A percentile compares a stretch with the other conserved stretches of the same genome.
Conservation (phyloP, 164 flowering plant species). For the Taxillus chinensis region DNA sequence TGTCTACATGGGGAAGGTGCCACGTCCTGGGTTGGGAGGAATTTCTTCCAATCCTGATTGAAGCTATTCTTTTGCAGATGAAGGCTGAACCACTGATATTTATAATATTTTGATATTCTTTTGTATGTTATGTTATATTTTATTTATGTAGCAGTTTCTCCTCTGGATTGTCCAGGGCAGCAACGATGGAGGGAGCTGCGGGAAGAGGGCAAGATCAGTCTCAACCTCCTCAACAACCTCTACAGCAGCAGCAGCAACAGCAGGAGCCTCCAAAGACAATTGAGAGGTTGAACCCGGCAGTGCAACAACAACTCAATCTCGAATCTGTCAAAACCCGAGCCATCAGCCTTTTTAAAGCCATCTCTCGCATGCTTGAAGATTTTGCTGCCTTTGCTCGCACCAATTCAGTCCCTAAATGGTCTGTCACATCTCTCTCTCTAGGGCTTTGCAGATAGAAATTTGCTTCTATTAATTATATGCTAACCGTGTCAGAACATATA, state of each 20-base stretch:
- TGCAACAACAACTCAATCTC: slow-evolving; percentile 75
- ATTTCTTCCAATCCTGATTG: no score
- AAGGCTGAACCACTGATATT: no score
- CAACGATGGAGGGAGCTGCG: slow-evolving; percentile 21
- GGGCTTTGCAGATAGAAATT: neutral
- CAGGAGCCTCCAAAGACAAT: slow-evolving; percentile 9
- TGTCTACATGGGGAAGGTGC: no score
- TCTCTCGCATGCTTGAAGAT: slow-evolving; percentile 84
- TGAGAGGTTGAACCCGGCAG: slow-evolving; percentile 48
- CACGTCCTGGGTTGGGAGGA: no score
- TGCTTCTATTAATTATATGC: no score
- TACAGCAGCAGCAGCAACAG: slow-evolving; percentile 14
- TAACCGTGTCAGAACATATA: no score
- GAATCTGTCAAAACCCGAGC: slow-evolving; percentile 76
- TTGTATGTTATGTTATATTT: no score
- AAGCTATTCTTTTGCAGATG: no score
- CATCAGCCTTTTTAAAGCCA: slow-evolving; percentile 68
- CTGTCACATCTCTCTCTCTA: neutral
- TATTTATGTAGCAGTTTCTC: neutral
- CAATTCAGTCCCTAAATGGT: slow-evolving; percentile 84
- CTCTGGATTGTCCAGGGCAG: slow-evolving; percentile 7
- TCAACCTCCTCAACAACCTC: slow-evolving; percentile 17
- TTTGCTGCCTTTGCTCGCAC: slow-evolving; percentile 59
- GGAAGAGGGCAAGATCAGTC: slow-evolving; percentile 13
- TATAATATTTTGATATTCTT: no score